Conservation (phyloP, 208 protist genomes). For the Acanthamoeba divionensis region DNA sequence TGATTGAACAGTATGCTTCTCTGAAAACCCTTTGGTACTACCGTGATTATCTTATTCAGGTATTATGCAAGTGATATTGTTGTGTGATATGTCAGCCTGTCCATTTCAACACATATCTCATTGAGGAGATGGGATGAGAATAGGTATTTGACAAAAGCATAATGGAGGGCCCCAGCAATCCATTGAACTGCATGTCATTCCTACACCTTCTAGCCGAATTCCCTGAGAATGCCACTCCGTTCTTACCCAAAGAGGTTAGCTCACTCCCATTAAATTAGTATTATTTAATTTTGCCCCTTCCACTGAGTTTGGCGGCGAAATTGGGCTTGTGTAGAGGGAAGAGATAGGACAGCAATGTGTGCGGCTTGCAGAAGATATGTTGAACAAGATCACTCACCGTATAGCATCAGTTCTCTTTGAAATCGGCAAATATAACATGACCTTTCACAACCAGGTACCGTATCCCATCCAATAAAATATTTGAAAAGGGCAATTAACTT, state of each 20-base stretch:
- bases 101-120: too few relatives aligned
- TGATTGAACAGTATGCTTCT: background rate
- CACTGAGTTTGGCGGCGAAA: too few relatives aligned
- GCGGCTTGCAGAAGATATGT: background rate
- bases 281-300: background rate
- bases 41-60: background rate
- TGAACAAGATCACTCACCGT: slow-evolving; percentile 26
- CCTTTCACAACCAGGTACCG: background rate
- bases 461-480: too few relatives aligned
- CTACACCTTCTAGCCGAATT: slow-evolving; percentile 13
- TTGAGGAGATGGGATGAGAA: too few relatives aligned
- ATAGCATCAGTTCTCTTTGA: slow-evolving; percentile 1
- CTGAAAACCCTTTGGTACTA: slow-evolving; percentile 32
- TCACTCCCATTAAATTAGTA: background rate
- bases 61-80: too few relatives aligned
- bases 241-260: background rate
- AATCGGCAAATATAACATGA: slow-evolving; percentile 14
- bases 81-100: too few relatives aligned
- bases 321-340: too few relatives aligned
- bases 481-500: too few relatives aligned
- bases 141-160: slow-evolving; percentile 46
- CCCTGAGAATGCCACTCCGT: slow-evolving; percentile 19
- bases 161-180: slow-evolving; percentile 26
- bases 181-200: slow-evolving; percentile 31
- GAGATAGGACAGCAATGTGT: background rate